phyloP scores from a whole-genome alignment of 2,329 filamentous ascomycete species.

The Fusarium siculi region DNA sequence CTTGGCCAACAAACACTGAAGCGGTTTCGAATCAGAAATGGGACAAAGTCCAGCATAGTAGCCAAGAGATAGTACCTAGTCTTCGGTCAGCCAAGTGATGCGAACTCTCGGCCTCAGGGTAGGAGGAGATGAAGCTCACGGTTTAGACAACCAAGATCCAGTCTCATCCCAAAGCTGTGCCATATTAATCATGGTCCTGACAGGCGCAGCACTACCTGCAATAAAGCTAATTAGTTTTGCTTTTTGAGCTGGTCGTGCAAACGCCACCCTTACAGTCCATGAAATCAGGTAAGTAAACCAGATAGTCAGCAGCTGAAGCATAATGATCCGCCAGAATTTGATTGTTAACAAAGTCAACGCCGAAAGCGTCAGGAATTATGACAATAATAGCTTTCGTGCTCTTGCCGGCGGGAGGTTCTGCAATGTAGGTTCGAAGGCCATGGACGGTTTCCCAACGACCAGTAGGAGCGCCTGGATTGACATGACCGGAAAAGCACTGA shows the following conservation, averaged over 20 bases:
- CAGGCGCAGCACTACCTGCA: not conserved
- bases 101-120: not conserved
- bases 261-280: slow-evolving; percentile 49
- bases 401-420: slow-evolving; percentile 47
- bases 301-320: slow-evolving; percentile 60
- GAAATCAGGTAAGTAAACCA: slow-evolving; percentile 67
- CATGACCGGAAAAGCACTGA: slow-evolving; percentile 59
- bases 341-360: slow-evolving; percentile 64
- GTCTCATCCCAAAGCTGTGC: not conserved
- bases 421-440: slow-evolving; percentile 60
- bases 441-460: slow-evolving; percentile 59
- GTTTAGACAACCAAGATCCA: not conserved
- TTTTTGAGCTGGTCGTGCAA: too few species aligned
- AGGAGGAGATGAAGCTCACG: not conserved
- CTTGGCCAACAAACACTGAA: slow-evolving; percentile 47
- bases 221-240: not conserved
- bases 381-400: slow-evolving; percentile 60
- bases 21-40: slow-evolving; percentile 37
- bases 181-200: not conserved
- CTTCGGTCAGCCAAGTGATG: not conserved
- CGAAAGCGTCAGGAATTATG: slow-evolving; percentile 66
- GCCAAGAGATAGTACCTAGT: not conserved
- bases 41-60: not conserved
- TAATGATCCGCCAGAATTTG: slow-evolving; percentile 64
- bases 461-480: slow-evolving; percentile 57